Evolutionary conservation across 2,329 filamentous ascomycete genomes (phyloP).

Genomic region (Alternaria dauci): DNA sequence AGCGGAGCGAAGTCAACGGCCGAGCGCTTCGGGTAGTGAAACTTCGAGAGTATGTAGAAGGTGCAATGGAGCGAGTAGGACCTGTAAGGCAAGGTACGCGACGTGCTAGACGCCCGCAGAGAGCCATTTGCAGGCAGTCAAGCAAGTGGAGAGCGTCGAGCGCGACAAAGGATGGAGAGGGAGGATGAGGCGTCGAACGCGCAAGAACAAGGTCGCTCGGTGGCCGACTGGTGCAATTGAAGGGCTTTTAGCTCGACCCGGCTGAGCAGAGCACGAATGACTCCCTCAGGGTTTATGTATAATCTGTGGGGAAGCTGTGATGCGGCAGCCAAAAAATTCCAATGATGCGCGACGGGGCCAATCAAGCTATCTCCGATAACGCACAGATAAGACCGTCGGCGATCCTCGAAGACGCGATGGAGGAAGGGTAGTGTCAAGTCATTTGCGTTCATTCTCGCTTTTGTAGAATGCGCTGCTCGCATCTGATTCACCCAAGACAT

Average conservation of each 20-base stretch:
- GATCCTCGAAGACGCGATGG: constrained; percentile 13
- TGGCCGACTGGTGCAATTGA: constrained; percentile 39
- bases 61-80: constrained; percentile 42
- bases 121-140: constrained; percentile 50
- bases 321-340: constrained; percentile 45
- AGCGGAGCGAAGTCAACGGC: constrained; percentile 43
- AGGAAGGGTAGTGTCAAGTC: constrained; percentile 1
- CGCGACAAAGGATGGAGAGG: constrained; percentile 33
- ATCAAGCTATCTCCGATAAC: constrained; percentile 44
- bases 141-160: constrained; percentile 43
- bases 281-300: constrained; percentile 39
- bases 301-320: constrained; percentile 44
- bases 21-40: constrained; percentile 45
- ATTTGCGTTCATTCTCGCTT: background rate
- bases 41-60: constrained; percentile 41
- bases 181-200: constrained; percentile 28
- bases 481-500: background rate
- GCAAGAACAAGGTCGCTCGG: constrained; percentile 28
- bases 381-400: constrained; percentile 39
- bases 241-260: constrained; percentile 42
- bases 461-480: background rate
- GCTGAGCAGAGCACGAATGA: constrained; percentile 37
- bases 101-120: constrained; percentile 54
- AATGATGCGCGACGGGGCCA: constrained; percentile 36
- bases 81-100: constrained; percentile 49